Base-by-base conservation (phyloP, 495 filamentous ascomycete genomes). In the Aspergillus saccharolyticus region DNA sequence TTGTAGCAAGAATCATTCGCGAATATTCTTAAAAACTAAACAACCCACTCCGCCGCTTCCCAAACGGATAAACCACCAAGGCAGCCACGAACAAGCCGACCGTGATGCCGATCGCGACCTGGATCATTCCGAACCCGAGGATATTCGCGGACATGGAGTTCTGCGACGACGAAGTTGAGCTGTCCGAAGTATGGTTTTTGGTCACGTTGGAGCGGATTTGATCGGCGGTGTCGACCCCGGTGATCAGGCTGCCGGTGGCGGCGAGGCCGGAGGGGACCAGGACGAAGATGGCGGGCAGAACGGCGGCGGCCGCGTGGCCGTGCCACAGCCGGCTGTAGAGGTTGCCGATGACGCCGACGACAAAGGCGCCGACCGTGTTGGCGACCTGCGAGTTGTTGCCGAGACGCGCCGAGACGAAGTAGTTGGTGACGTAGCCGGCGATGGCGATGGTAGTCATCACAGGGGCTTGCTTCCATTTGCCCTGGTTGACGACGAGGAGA, bases 91-190 rank as follows among this genome's bases (percentile, higher is more conserved):
- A 96, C 53, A 97, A 66, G 4, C 91, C 91, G 2, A 96, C 89
- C 2, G 90, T 91, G 66, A 96, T 94, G 17, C 89, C 91, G 65
- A 96, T 94, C 1, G 91, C 91, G 14, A 96, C 85, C 71, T 96
- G 88, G 49, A 97, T 87, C 72, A 74, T 74, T 1, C 72, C 70
- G 57, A 69, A 72, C 1, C 70, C 72, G 52, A 73, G 53, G 19
- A 59, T 67, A 30, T 66, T 67, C 20, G 63, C 48, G 30, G 70
- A 70, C n/a, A 24, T 69, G 22, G 47, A 50, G 5, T 24, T 28
- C 25, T 64, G 56, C 9, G 59, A 54, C n/a, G 59, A 56, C 12
- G 49, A 3, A 16, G 46, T 54, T 39, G 54, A 64, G 7, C 53
- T 20, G 0, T 47, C 17, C 17, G 20, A 21, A 10, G 4, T 42